Base-by-base conservation (phyloP, 2,329 filamentous ascomycete genomes). In the Tolypocladium nubicola region DNA sequence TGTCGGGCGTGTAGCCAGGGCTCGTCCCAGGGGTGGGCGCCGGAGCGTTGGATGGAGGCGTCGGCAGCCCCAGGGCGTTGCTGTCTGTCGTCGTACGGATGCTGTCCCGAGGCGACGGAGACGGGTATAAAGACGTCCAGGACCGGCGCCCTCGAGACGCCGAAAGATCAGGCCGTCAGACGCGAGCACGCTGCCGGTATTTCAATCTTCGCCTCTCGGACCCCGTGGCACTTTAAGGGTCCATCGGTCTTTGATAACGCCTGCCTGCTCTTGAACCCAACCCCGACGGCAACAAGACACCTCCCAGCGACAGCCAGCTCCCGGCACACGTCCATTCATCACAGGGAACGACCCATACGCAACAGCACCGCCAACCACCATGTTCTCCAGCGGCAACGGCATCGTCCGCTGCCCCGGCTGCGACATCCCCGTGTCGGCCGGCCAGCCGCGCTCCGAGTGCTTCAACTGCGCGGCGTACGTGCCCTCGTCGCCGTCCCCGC, bases 391-490 rank as follows among this genome's bases (percentile, higher is more conserved):
- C 41, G 47, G 55, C 43, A 56, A 58, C 43, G 57, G 57, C 52
- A 54, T 61, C 35, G 53, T 57, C 21, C 41, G 54, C 21, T 65
- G 63, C 55, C 60, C 58, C 38, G 57, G 56, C 21, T 65, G 63
- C 49, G 59, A 57, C 55, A 57, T 61, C 52, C 55, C 60, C 55
- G 58, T 59, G 19, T 61, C 59, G 4, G 47, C 56, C 7, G 59
- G 56, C 41, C 56, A 61, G 39, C 61, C 61, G 10, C 40, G 57
- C 26, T 60, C 60, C 21, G 58, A 61, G 47, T 65, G 63, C 55
- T 56, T 64, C 43, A 62, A 61, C 49, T 65, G 63, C 43, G 55
- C 50, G 2, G 56, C 56, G 59, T 62, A 56, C 52, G 62, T 59
- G 16, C 19, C 33, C 26, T 52, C 21, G 8, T 50, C 37, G 2